Base-by-base conservation (phyloP, 805 yeast species). In the Maudiozyma barnettii region DNA sequence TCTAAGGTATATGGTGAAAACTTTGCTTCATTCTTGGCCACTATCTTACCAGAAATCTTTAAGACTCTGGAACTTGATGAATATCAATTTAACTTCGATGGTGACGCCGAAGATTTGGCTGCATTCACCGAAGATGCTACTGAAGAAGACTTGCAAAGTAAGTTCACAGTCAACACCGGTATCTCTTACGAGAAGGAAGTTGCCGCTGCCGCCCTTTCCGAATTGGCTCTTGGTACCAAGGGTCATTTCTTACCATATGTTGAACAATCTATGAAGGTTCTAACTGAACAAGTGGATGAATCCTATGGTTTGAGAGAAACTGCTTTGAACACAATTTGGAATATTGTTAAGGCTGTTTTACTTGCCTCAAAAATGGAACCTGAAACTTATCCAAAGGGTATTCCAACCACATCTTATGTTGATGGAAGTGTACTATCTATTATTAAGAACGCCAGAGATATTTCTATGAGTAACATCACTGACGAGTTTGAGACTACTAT, bases 181-280 rank as follows among this genome's bases (percentile, higher is more conserved):
- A 79, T 93, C 58, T 87, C 97, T 54, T 83, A 86, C 58, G 99
- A 91, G 71, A 91, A 91, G 70, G 96, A 90, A 70, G 86, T 88
- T 55, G 96, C 96, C n/a, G 77, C 90, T 41, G 87, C 88, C 60
- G 93, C 96, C 7, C 70, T 89, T 55, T 79, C 86, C 44, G 98
- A 93, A 64, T 77, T 90, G 63, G 95, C 96, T 45, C 67, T 76
- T 46, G 96, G 95, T 57, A 85, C 96, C 43, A 84, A 89, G 61
- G 81, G 78, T 49, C 80, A 80, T 46, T 89, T 91, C 69, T 77
- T 81, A 59, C 80, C 81, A 59, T 88, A 80, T 60, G 83, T 88
- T 51, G 88, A 86, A 64, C 70, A 79, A 48, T 75, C 89, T 22
- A 68, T 84, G 56, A 73, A 75, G 52, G 74, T 79, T 19, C 73